Evolutionary conservation across 257 asterid species (phyloP).

Genomic region (Capsicum chinense): DNA sequence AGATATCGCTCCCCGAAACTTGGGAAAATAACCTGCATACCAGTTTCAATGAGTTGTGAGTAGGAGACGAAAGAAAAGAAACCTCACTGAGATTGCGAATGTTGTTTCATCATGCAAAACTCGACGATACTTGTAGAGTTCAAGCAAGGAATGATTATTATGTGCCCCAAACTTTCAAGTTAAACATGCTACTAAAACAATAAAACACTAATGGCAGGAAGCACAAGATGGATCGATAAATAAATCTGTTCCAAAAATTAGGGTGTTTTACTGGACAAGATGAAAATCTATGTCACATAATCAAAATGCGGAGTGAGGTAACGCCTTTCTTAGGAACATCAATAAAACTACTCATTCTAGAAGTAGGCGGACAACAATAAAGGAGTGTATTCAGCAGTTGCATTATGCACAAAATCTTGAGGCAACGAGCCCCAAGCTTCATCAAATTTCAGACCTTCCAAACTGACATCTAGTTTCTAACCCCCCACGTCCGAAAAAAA

Average conservation of each 20-base stretch:
- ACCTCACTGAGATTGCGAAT: not conserved
- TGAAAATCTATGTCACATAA: not conserved
- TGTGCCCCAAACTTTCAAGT: not conserved
- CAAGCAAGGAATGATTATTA: not conserved
- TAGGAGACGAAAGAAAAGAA: not conserved
- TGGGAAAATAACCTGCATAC: slow-evolving; percentile 71
- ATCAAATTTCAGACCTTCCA: not conserved
- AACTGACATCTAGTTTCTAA: not conserved
- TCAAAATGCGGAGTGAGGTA: not conserved
- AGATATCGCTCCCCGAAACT: slow-evolving; percentile 95
- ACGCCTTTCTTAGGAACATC: not conserved
- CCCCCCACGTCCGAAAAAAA: not conserved
- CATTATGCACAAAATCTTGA: not conserved
- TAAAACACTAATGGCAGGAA: slow-evolving; percentile 7
- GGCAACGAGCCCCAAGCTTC: not conserved
- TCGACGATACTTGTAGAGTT: not conserved
- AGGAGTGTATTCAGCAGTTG: slow-evolving; percentile 1
- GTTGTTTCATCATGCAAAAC: not conserved
- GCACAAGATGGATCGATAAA: slow-evolving; percentile 19
- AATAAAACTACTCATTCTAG: not conserved
- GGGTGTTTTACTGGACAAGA: not conserved
- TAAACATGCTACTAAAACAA: not conserved
- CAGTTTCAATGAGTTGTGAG: not conserved
- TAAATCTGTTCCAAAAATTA: not conserved
- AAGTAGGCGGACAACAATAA: not conserved